A percentile compares a stretch with the other conserved stretches of the same genome.
Evolutionary conservation across 768 basidiomycete genomes (phyloP).

Genomic region (Podaxis sp.): DNA sequence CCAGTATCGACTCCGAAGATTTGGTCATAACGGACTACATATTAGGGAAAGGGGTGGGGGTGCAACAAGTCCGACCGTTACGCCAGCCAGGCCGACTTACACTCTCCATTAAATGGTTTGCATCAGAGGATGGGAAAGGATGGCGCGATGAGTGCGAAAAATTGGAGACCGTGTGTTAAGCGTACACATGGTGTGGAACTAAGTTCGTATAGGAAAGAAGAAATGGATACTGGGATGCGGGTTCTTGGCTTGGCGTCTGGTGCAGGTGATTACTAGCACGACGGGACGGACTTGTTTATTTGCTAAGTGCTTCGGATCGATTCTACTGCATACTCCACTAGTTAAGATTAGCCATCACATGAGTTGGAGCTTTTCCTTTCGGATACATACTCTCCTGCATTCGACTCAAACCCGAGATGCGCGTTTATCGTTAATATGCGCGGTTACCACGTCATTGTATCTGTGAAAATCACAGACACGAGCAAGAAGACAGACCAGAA

Average conservation of each 20-base stretch:
- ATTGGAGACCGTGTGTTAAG: not conserved
- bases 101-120: not conserved
- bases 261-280: too few species aligned
- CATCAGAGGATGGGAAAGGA: not conserved
- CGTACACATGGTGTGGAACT: not conserved
- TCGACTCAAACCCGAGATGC: not conserved
- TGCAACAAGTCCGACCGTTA: not conserved
- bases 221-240: too few species aligned
- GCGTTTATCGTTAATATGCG: constrained; percentile 36
- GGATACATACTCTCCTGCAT: too few species aligned
- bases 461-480: constrained; percentile 27
- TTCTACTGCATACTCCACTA: too few species aligned
- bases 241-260: too few species aligned
- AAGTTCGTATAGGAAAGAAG: too few species aligned
- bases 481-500: constrained; percentile 23
- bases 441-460: constrained; percentile 55
- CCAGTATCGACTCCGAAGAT: too few species aligned
- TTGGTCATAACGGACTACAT: not conserved
- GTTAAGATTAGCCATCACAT: too few species aligned
- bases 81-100: not conserved
- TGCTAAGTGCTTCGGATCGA: too few species aligned
- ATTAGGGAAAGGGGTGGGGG: not conserved
- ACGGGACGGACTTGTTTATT: too few species aligned
- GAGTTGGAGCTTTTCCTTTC: too few species aligned
- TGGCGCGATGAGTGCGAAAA: not conserved